These are phyloP conservation scores for Colletotrichum sp. DNA, from an alignment of 2,329 filamentous ascomycete species.

Conservation along the genomic window DNA sequence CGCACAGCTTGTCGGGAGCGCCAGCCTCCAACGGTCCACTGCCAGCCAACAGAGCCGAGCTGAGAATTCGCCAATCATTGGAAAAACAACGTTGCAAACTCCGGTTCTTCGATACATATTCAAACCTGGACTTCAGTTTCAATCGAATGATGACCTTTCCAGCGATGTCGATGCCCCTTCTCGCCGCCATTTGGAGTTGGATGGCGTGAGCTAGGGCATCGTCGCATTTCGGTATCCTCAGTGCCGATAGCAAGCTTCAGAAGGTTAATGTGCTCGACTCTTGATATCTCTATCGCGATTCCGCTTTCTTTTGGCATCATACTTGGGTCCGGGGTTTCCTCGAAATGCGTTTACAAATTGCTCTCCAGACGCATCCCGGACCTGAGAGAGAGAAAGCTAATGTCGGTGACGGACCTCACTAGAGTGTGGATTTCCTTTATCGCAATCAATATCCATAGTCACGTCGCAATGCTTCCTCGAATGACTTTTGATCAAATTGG, in stretches of 20 bases:
- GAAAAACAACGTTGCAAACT: background rate
- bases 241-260: background rate
- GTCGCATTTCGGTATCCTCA: accelerated
- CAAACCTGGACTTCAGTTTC: background rate
- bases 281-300: accelerated
- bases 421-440: background rate
- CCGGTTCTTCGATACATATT: too few relatives aligned
- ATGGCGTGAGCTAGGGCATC: background rate
- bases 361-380: background rate
- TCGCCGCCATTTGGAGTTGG: background rate
- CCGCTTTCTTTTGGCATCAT: background rate
- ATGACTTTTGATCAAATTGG: background rate
- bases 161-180: background rate
- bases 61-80: background rate
- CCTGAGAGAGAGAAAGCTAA: background rate
- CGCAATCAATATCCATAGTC: accelerated
- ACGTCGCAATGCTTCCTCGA: background rate
- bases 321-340: background rate
- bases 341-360: background rate
- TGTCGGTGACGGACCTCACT: background rate
- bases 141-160: background rate
- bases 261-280: background rate
- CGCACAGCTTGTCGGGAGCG: background rate
- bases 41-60: background rate
- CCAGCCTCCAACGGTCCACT: background rate